Base-by-base conservation (phyloP, 2,329 filamentous ascomycete species). In the Eutypella sp. region DNA sequence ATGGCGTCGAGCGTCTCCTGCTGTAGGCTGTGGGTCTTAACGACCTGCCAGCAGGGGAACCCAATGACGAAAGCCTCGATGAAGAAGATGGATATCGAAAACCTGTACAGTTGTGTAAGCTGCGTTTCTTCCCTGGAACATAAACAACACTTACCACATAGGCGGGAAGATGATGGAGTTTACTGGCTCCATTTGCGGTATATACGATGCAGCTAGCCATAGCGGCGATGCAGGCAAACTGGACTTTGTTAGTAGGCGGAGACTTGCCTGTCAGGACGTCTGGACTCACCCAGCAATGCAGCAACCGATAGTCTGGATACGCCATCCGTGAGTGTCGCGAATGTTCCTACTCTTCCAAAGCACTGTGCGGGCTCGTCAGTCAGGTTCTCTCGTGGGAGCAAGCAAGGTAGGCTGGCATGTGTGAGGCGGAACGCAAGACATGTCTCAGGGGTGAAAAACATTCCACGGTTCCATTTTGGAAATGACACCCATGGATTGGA, bases 291-390 rank as follows among this genome's bases (percentile, higher is more conserved):
- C 69, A 27, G 72, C 67, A 41, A 75, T 52, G 50, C 68, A 70
- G 61, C 72, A 77, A 3, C 64, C 67, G 34, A 81, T 76, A 25
- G 82, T 86, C 59, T 85, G 82, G 5, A 76, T 57, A 10, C 81
- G 72, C 83, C 83, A 87, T 46, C 81, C 78, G 55, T 85, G 79
- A 6, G 81, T 82, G 57, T 87, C 83, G 24, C 72, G 72, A 53
- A 87, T 79, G 19, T 72, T 67, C 7, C 81, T 73, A 31, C 82
- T 75, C 53, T 76, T 73, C 73, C 76, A 85, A 4, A 86, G 72
- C 50, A 84, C 29, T 33, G 11, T 7, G 5, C 13, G 11, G 16
- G 5, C 29, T 15, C 5, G 11, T 33, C 16, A 33, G 29, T 33
- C 25, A 33, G 16, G 16, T 15, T 33, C 5, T 33, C 29, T n/a